These are phyloP conservation scores for Pythium folliculosum DNA, from an alignment of 352 stramenopile species.

Conservation along the genomic window DNA sequence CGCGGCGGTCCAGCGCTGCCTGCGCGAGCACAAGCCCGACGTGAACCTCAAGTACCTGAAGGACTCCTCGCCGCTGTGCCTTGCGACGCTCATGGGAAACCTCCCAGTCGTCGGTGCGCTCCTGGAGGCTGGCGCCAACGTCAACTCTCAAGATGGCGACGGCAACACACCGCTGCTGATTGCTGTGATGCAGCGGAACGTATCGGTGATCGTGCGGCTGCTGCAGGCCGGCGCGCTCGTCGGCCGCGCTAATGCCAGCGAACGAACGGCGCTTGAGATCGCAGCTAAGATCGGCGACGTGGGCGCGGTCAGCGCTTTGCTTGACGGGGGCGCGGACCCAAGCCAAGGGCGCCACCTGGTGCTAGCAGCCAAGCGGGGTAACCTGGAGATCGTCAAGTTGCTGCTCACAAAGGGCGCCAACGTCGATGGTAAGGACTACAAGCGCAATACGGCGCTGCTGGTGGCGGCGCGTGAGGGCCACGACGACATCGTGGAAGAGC, in stretches of 20 bases:
- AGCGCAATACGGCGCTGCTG: background rate
- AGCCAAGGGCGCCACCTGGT: background rate
- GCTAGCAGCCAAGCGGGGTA: background rate
- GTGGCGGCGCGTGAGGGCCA: background rate
- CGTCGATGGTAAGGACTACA: background rate
- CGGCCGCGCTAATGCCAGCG: background rate
- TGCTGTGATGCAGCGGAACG: background rate
- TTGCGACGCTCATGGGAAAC: background rate
- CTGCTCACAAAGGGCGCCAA: background rate
- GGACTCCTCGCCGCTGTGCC: background rate
- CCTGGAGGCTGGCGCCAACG: conserved; percentile 1
- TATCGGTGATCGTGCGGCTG: background rate
- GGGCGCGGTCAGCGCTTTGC: background rate
- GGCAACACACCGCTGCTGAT: background rate
- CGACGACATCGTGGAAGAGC: background rate
- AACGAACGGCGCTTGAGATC: background rate
- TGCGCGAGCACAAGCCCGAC: background rate
- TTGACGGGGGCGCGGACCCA: background rate
- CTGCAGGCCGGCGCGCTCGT: background rate
- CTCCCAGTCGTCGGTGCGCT: background rate
- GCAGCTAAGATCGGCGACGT: conserved; percentile 3
- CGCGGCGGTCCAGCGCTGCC: background rate
- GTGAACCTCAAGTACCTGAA: background rate
- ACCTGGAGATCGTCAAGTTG: background rate
- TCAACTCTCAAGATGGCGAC: background rate